Evolutionary conservation across 202 grass and related monocot species (phyloP), one percentile per base, ranked within the genome.

Genomic region (Schoenoplectus triqueter): DNA sequence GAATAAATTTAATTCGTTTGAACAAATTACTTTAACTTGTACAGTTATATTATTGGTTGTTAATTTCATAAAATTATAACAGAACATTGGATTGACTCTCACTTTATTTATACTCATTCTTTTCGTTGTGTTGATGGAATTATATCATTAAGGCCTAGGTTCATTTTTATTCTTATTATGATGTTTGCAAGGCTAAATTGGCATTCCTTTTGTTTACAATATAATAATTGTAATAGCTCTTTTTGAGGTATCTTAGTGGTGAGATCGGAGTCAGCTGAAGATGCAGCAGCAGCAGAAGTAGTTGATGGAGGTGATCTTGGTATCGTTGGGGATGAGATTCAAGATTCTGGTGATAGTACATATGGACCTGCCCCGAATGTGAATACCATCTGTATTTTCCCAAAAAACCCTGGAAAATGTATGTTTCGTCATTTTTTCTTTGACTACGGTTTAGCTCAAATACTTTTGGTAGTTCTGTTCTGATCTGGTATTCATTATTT

Each of bases 321-420:
- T 44, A 87, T 88, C 70, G 89, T 90, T 82, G 85, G 88, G 67
- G 88, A 87, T 19, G 89, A 87, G 76, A 86, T 82, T 45, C 85
- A 90, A 77, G 86, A 75, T 70, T 45, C 85, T 82, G 82, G 51
- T 48, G 89, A 87, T 55, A 48, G 39, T 69, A 80, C 81, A 56
- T 80, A 71, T 69, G 81, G 85, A 52, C 85, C 91, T 7, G 91
- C 91, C 83, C 57, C 92, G 88, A 91, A 91, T 82, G 91, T 93
- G 5, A 90, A 88, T 82, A 95, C 91, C 66, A 66, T 95, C 68
- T 90, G 83, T 15, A 87, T 98, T 60, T 98, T 98, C 73, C 95
- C 95, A 55, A 98, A 95, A 92, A 98, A 95, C 68, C 14, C 89
- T 78, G 91, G 87, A 7, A 98, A 93, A 98, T 84, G 95, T 95